Base-by-base conservation (phyloP, 768 basidiomycete species). In the Fistulinella prunicolor region DNA sequence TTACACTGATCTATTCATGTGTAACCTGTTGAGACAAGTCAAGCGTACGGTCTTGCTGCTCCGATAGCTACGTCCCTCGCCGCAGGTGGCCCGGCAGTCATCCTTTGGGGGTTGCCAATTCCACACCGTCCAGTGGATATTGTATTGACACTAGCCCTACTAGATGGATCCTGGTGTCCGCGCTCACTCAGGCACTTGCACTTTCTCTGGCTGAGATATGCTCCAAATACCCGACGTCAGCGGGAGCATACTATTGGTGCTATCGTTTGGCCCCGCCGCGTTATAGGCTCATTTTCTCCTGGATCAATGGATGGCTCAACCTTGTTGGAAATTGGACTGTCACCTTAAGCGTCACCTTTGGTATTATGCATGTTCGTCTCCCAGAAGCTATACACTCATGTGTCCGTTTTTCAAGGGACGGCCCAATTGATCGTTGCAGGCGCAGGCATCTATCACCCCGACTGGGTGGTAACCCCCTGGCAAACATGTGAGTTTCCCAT, bases 231-330 rank as follows among this genome's bases (percentile, higher is more conserved):
- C 81, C 81, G 0, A 82, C 80, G 2, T 79, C 80, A 0, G 80
- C 80, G 0, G 81, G 81, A 16, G 76, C 81, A 1, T 82, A 81
- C 53, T 83, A 85, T 54, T 86, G 83, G 83, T 77, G 79, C 38
- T 84, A 79, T 54, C 75, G 78, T 39, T 69, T 86, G 8, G 76
- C 80, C 0, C 73, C 81, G 3, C 77, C 81, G 0, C 70, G 67
- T 41, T 74, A 71, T 46, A 71, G 77, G 44, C 64, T 82, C 7
- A 55, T 83, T 9, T 63, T 77, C 3, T 81, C 79, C 16, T 86
- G 83, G 79, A 78, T 85, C 39, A 80, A 81, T 47, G 83, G 84
- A 6, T 86, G 84, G 84, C 65, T 85, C 16, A 81, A 79, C 2
- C 70, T 83, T 57, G 81, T 83, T 23, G 84, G 84, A 21, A 80